Conservation (phyloP, 2,329 filamentous ascomycete genomes). For the Fusarium metavorans region DNA sequence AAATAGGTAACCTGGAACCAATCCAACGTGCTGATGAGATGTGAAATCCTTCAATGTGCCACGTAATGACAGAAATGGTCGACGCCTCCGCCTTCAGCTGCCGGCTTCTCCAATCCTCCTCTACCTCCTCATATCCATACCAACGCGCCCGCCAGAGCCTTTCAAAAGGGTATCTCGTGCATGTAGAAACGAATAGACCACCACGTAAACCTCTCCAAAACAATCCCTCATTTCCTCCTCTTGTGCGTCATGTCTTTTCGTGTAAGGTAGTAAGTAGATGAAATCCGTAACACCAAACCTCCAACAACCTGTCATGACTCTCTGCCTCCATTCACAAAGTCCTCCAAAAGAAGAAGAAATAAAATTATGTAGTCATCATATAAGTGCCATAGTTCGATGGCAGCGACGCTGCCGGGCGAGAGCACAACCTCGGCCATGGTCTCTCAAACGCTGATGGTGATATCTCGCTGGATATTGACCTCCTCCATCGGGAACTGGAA, state of each 20-base stretch:
- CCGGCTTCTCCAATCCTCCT: neutral
- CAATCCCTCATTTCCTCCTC: slow-evolving; percentile 8
- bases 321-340: slow-evolving; percentile 20
- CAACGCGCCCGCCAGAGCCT: slow-evolving; percentile 35
- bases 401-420: neutral
- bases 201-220: slow-evolving; percentile 34
- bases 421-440: neutral
- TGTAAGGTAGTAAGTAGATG: slow-evolving; percentile 8
- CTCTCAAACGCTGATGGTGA: slow-evolving; percentile 66
- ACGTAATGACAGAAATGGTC: slow-evolving; percentile 3
- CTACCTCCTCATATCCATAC: slow-evolving; percentile 9
- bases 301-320: slow-evolving; percentile 17
- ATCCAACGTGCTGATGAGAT: neutral
- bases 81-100: neutral
- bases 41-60: neutral
- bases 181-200: slow-evolving; percentile 45
- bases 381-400: slow-evolving; percentile 1
- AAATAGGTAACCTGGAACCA: slow-evolving; percentile 7
- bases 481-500: slow-evolving; percentile 89
- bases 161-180: slow-evolving; percentile 47
- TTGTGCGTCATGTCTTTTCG: slow-evolving; percentile 29
- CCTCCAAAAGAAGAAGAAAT: slow-evolving; percentile 15
- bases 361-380: slow-evolving; percentile 28
- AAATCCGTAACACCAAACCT: slow-evolving; percentile 13
- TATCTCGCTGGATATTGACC: slow-evolving; percentile 73